Percentiles rank a stretch among this genome's conserved stretches.
phyloP scores from a whole-genome alignment of 495 filamentous ascomycete genomes.

The Pyrenula massariospora region DNA sequence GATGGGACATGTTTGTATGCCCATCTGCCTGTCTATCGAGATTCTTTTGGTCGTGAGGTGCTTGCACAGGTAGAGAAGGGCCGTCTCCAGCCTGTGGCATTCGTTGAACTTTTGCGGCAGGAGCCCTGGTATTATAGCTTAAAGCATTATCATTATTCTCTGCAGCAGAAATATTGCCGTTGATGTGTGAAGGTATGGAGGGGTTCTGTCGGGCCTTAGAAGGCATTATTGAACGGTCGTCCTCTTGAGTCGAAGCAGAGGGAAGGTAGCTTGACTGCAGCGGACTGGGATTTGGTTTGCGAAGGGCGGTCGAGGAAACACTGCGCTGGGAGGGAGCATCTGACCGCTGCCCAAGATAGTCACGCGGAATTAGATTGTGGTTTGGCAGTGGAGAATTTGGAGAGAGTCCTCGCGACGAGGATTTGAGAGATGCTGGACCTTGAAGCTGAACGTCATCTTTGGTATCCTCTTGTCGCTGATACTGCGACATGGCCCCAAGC shows the following conservation, averaged over 20 bases:
- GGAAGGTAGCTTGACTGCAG: slow-evolving; percentile 22
- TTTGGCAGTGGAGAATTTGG: slow-evolving; percentile 8
- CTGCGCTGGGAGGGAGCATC: slow-evolving; percentile 8
- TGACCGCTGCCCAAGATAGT: slow-evolving; percentile 20
- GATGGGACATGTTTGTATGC: slow-evolving; percentile 4
- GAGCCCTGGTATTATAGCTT: background rate
- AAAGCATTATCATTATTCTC: background rate
- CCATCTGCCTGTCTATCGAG: background rate
- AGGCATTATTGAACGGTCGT: slow-evolving; percentile 3
- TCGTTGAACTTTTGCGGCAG: background rate
- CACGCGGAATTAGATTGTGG: slow-evolving; percentile 19
- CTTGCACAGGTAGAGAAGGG: background rate
- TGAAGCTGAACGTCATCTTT: slow-evolving; percentile 10
- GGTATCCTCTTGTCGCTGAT: slow-evolving; percentile 16
- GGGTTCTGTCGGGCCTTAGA: background rate
- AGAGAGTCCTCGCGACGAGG: slow-evolving; percentile 9
- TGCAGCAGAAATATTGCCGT: background rate
- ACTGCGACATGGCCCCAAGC: slow-evolving; percentile 31
- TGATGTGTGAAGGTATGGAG: background rate
- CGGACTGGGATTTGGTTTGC: slow-evolving; percentile 22
- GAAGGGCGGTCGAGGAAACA: slow-evolving; percentile 15
- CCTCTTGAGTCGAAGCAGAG: slow-evolving; percentile 10
- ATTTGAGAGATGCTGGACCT: slow-evolving; percentile 8
- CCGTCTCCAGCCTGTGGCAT: background rate
- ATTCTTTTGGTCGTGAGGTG: background rate